Evolutionary conservation across 106 monocot species (phyloP).

Genomic region (Gastrodia elata): DNA sequence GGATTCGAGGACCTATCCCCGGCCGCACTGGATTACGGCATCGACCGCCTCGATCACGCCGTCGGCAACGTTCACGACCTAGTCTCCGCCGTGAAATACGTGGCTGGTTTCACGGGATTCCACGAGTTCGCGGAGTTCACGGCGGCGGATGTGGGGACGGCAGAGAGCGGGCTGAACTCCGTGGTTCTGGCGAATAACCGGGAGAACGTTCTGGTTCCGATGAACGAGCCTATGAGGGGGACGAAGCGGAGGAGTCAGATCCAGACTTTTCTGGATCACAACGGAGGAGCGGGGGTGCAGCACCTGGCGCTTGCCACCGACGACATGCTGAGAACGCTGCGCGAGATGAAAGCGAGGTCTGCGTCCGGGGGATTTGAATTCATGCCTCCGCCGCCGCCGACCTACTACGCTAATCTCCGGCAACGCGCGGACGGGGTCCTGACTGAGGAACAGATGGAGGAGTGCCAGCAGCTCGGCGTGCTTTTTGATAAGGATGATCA

Average conservation of each 20-base stretch:
- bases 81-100: constrained; percentile 33
- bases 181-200: constrained; percentile 83
- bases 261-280: constrained; percentile 83
- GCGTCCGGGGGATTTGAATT: constrained; percentile 70
- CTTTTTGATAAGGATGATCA: constrained; percentile 90
- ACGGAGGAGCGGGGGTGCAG: constrained; percentile 75
- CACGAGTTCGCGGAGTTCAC: constrained; percentile 95
- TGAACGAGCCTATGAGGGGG: constrained; percentile 82
- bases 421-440: constrained; percentile 60
- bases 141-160: constrained; percentile 78
- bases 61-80: constrained; percentile 78
- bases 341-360: constrained; percentile 40
- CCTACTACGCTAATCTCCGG: constrained; percentile 60
- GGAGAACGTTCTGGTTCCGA: constrained; percentile 63
- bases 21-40: constrained; percentile 33
- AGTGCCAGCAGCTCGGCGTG: constrained; percentile 78
- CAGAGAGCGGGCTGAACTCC: constrained; percentile 87
- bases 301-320: constrained; percentile 64
- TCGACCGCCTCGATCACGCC: constrained; percentile 66
- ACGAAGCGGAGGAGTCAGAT: constrained; percentile 78
- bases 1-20: constrained; percentile 49
- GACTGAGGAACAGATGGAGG: constrained; percentile 67
- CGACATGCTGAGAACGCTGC: constrained; percentile 52
- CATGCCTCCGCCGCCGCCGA: constrained; percentile 72
- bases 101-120: constrained; percentile 67